A percentile compares a stretch with the other conserved stretches of the same genome.
phyloP scores from a whole-genome alignment of 2,329 filamentous ascomycete species.

The Neurospora crassa region DNA sequence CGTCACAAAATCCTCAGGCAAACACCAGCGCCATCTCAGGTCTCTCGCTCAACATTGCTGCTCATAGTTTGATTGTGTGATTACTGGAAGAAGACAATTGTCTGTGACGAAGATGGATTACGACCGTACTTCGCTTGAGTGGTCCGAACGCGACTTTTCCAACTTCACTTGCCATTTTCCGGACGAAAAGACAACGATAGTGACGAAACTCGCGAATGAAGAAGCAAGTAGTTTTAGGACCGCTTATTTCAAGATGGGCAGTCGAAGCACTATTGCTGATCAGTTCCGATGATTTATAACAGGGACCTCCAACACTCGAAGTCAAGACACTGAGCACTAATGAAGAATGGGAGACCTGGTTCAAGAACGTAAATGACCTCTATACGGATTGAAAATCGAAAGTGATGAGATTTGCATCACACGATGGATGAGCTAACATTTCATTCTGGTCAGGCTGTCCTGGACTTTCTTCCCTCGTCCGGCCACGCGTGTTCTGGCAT shows the following conservation, averaged over 20 bases:
- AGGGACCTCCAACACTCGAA: not conserved
- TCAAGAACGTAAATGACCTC: not conserved
- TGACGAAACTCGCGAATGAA: not conserved
- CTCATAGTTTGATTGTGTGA: not conserved
- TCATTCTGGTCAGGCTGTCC: not conserved
- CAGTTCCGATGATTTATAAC: not conserved
- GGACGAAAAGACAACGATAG: not conserved
- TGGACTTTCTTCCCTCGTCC: not conserved
- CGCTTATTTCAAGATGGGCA: not conserved
- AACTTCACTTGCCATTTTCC: not conserved
- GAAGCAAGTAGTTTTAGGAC: not conserved
- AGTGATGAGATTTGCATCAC: not conserved
- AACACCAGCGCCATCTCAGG: not conserved
- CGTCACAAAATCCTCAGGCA: not conserved
- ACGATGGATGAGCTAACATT: not conserved
- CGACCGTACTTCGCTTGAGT: slow-evolving; percentile 1
- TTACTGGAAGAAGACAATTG: not conserved
- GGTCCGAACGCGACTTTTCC: not conserved
- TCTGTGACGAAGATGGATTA: not conserved
- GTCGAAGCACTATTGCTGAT: not conserved
- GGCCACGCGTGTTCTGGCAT: not conserved
- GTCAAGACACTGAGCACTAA: not conserved
- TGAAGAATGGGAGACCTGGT: not conserved
- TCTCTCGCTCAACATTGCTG: not conserved
- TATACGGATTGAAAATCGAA: no score